Conservation (phyloP, 2,329 filamentous ascomycete genomes). For the Boeremia lycopersici region DNA sequence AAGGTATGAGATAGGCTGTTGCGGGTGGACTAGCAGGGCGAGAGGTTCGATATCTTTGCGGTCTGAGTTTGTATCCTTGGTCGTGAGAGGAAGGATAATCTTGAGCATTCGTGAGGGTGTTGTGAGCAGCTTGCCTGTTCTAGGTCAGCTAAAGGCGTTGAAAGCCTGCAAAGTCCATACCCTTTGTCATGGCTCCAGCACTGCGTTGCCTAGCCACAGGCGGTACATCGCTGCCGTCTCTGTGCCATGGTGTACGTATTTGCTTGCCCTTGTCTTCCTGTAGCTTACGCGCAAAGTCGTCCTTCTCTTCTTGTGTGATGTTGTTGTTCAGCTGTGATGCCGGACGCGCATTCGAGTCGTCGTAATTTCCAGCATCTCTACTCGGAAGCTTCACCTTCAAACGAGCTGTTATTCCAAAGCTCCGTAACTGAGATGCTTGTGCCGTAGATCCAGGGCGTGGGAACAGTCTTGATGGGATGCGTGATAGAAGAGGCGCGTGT, state of each 20-base stretch:
- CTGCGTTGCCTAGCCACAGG: conserved; percentile 59
- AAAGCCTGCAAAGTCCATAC: conserved; percentile 42
- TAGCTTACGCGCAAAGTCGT: conserved; percentile 52
- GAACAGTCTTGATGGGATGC: conserved; percentile 1
- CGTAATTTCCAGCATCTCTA: conserved; percentile 23
- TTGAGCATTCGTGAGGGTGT: conserved; percentile 82
- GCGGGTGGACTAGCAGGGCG: conserved; percentile 83
- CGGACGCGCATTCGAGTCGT: conserved; percentile 44
- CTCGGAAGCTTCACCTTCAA: conserved; percentile 22
- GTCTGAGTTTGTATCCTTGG: conserved; percentile 62
- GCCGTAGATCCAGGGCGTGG: conserved; percentile 1
- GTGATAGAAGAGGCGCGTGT: conserved; percentile 15
- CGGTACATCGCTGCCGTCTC: conserved; percentile 64
- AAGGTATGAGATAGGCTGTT: conserved; percentile 89
- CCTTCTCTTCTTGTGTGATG: conserved; percentile 53
- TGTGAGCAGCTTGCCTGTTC: conserved; percentile 73
- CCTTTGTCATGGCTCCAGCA: conserved; percentile 69
- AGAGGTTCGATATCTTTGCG: conserved; percentile 80
- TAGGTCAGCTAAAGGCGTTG: conserved; percentile 8
- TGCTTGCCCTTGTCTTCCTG: conserved; percentile 61
- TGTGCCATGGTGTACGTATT: conserved; percentile 68
- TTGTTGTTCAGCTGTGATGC: conserved; percentile 52
- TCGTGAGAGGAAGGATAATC: conserved; percentile 76
- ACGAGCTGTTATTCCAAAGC: conserved; percentile 19
- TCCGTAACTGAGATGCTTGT: conserved; percentile 13